Conservation (phyloP, 306 rosid species). For the Carpinus viminea region DNA sequence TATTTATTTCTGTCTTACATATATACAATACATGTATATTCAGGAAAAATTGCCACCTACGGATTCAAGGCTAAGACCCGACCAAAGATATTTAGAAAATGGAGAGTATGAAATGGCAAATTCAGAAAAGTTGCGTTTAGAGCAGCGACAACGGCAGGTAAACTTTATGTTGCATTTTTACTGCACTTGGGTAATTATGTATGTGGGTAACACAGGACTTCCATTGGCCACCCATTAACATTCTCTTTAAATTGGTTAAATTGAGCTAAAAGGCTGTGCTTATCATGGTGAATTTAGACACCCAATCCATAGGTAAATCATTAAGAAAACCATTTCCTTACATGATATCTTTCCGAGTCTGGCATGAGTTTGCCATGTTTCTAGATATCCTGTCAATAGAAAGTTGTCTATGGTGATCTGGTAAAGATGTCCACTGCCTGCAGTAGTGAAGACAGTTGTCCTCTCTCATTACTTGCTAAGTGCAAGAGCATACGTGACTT, state of each 20-base stretch:
- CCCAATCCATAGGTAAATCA: neutral
- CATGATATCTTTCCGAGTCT: neutral
- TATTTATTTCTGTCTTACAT: conserved; percentile 21
- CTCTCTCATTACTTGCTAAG: neutral
- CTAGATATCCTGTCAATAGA: neutral
- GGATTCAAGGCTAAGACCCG: conserved; percentile 98
- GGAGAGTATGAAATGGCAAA: conserved; percentile 99
- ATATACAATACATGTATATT: conserved; percentile 2
- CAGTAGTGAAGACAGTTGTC: neutral
- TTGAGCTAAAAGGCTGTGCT: neutral
- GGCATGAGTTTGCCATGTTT: neutral
- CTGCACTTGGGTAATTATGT: neutral
- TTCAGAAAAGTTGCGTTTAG: conserved; percentile 84
- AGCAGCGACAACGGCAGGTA: conserved; percentile 99
- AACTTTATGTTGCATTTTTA: conserved; percentile 18
- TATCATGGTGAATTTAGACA: neutral
- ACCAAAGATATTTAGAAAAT: conserved; percentile 93
- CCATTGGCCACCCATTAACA: neutral
- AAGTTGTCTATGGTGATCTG: neutral
- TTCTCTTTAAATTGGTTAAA: neutral
- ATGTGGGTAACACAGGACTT: neutral
- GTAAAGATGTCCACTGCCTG: neutral
- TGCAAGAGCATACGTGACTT: neutral
- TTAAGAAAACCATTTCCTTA: neutral
- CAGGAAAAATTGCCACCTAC: conserved; percentile 98